Percentiles rank a stretch among this genome's conserved stretches.
phyloP scores from a whole-genome alignment of 2,329 filamentous ascomycete species.

The Diplodia intermedia region DNA sequence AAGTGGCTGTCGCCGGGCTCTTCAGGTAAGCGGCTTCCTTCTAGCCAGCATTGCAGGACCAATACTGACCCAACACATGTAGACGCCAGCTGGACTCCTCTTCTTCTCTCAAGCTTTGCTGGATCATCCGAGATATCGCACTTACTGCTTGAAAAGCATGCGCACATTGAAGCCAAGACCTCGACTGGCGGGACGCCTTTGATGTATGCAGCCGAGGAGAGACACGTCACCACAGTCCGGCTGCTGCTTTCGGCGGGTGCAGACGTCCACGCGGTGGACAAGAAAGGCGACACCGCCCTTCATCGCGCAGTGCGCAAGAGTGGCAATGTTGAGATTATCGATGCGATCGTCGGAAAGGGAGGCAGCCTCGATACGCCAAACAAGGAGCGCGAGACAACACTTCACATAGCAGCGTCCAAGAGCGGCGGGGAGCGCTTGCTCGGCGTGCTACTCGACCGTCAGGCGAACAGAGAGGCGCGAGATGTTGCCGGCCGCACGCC shows the following conservation, averaged over 20 bases:
- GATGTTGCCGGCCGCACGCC: conserved; percentile 25
- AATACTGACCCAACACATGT: neutral
- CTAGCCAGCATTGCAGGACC: neutral
- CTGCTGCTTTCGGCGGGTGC: conserved; percentile 21
- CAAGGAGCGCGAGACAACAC: conserved; percentile 25
- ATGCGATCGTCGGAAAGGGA: conserved; percentile 9
- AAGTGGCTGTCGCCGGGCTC: conserved; percentile 21
- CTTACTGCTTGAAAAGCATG: conserved; percentile 24
- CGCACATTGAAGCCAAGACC: conserved; percentile 28
- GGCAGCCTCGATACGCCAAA: conserved; percentile 18
- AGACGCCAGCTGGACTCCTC: conserved; percentile 27
- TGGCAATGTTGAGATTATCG: conserved; percentile 20
- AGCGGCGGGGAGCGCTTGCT: conserved; percentile 10
- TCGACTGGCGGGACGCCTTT: conserved; percentile 30
- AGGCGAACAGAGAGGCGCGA: conserved; percentile 20
- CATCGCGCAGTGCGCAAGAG: conserved; percentile 27
- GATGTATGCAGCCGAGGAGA: conserved; percentile 30
- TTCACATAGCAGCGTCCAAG: conserved; percentile 26
- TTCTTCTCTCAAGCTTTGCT: conserved; percentile 10
- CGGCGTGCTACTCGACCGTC: conserved; percentile 11
- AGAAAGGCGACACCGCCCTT: conserved; percentile 27
- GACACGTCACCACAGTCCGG: conserved; percentile 12
- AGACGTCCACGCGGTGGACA: conserved; percentile 18
- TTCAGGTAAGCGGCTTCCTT: neutral
- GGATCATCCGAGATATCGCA: conserved; percentile 15